Conservation (phyloP, 2,329 filamentous ascomycete genomes). For the Blastomyces silverae region DNA sequence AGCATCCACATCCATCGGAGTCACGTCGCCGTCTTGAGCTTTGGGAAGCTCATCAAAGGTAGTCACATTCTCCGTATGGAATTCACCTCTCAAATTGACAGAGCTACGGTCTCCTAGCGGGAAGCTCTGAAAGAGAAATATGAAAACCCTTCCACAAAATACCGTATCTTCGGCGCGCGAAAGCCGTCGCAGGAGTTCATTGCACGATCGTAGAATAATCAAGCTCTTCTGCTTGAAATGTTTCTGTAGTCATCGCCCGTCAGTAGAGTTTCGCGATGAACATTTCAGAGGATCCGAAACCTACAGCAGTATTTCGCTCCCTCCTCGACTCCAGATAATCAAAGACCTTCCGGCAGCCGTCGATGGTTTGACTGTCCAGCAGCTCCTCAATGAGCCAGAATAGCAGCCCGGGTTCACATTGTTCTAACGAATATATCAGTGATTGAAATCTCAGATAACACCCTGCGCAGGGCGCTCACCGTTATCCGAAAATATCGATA, state of each 20-base stretch:
- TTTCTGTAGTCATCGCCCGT: conserved; percentile 37
- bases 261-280: not conserved
- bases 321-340: conserved; percentile 91
- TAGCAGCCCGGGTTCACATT: conserved; percentile 67
- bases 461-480: conserved; percentile 47
- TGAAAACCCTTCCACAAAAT: conserved; percentile 95
- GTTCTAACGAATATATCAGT: conserved; percentile 16
- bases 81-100: conserved; percentile 92
- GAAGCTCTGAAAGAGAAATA: conserved; percentile 97
- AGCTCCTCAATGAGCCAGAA: conserved; percentile 93
- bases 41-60: conserved; percentile 60
- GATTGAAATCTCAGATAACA: not conserved
- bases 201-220: conserved; percentile 87
- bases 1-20: conserved; percentile 62
- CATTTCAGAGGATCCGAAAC: conserved; percentile 14
- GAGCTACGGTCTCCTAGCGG: conserved; percentile 94
- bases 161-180: conserved; percentile 96
- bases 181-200: conserved; percentile 83
- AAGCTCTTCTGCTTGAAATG: conserved; percentile 78
- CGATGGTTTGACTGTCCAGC: conserved; percentile 89
- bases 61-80: conserved; percentile 91
- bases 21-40: conserved; percentile 33
- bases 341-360: conserved; percentile 84
- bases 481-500: conserved; percentile 80
- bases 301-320: conserved; percentile 74